phyloP scores from a whole-genome alignment of 2,329 filamentous ascomycete species.

The Fusarium nematophilum region DNA sequence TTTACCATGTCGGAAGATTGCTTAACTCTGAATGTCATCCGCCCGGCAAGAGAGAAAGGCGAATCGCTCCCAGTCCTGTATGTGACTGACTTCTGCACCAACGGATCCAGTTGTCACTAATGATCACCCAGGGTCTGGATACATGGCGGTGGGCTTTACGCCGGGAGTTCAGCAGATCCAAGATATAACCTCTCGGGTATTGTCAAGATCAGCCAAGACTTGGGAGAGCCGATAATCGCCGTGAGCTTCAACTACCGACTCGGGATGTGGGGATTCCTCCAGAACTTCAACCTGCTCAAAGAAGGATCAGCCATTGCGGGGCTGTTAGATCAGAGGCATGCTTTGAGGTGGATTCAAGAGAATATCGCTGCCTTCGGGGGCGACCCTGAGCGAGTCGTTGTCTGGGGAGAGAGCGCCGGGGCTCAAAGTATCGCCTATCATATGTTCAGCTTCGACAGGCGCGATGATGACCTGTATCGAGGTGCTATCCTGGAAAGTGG shows the following conservation, averaged over 20 bases:
- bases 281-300: conserved; percentile 55
- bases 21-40: conserved; percentile 55
- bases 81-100: conserved; percentile 36
- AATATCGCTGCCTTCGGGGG: conserved; percentile 65
- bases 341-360: conserved; percentile 62
- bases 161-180: conserved; percentile 62
- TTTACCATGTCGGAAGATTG: conserved; percentile 63
- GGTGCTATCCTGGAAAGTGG: conserved; percentile 66
- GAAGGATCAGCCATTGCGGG: conserved; percentile 61
- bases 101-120: too few relatives aligned
- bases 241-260: conserved; percentile 67
- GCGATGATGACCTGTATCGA: conserved; percentile 66
- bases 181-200: conserved; percentile 51
- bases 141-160: conserved; percentile 65
- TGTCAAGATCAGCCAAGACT: conserved; percentile 63
- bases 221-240: conserved; percentile 64
- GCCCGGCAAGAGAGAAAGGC: conserved; percentile 49
- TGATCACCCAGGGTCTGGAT: conserved; percentile 60
- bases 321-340: conserved; percentile 61
- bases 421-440: conserved; percentile 59
- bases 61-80: conserved; percentile 52
- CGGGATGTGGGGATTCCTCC: conserved; percentile 65
- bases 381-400: conserved; percentile 56
- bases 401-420: conserved; percentile 62
- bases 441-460: conserved; percentile 65